These are phyloP conservation scores for Elasticomyces elasticus DNA, from an alignment of 495 filamentous ascomycete species.

Conservation along the genomic window DNA sequence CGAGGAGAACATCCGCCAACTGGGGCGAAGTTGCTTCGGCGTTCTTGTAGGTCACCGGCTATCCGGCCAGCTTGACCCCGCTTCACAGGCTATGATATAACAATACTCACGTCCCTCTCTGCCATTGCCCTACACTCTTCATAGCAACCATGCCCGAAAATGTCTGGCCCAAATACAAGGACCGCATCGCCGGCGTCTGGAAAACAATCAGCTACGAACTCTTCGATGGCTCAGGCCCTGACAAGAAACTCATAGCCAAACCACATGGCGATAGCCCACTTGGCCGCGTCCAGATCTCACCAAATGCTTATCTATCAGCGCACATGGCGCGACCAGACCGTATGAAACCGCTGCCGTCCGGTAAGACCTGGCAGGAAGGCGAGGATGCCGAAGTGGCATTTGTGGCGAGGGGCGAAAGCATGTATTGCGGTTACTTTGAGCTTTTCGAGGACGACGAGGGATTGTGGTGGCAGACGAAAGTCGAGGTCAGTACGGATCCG, in stretches of 20 bases:
- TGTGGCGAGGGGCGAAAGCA: conserved; percentile 8
- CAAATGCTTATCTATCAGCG: conserved; percentile 10
- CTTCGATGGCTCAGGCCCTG: conserved; percentile 1
- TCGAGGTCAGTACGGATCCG: conserved; percentile 13
- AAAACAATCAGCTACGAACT: conserved; percentile 14
- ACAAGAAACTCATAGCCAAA: conserved; percentile 15
- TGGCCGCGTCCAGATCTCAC: conserved; percentile 10
- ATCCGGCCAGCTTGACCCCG: too few relatives aligned
- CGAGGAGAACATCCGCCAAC: too few relatives aligned
- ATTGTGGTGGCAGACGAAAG: conserved; percentile 15
- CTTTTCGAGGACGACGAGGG: conserved; percentile 7
- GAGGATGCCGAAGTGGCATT: conserved; percentile 14
- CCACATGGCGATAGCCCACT: conserved; percentile 16
- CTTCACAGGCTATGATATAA: neutral
- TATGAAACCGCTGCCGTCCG: conserved; percentile 4
- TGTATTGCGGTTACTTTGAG: conserved; percentile 19
- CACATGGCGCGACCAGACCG: conserved; percentile 9
- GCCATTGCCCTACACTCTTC: neutral
- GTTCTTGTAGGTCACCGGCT: too few relatives aligned
- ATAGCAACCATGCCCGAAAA: conserved; percentile 31
- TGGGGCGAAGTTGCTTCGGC: too few relatives aligned
- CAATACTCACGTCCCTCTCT: too few relatives aligned
- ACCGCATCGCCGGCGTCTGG: conserved; percentile 16
- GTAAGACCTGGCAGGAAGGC: conserved; percentile 11
- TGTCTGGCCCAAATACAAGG: conserved; percentile 9